Evolutionary conservation across 257 asterid species (phyloP).

Genomic region (Rehmannia glutinosa): DNA sequence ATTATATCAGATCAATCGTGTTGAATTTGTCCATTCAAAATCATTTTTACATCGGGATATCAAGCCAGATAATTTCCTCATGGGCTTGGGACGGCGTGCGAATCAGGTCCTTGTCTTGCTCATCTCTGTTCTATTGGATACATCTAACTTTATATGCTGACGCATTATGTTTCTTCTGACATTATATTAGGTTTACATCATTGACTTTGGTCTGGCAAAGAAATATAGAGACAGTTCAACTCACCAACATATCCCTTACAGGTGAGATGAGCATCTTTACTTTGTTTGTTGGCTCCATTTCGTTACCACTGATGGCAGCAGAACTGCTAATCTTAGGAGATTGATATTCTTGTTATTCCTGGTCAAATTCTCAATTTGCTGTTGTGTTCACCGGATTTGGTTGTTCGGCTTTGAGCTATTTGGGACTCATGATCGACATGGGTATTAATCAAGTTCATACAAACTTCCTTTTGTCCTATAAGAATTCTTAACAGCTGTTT

Average conservation of each 20-base stretch:
- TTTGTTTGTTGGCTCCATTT: slow-evolving; percentile 1
- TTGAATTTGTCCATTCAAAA: slow-evolving; percentile 87
- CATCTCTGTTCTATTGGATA: background rate
- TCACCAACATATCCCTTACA: slow-evolving; percentile 92
- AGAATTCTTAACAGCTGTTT: background rate
- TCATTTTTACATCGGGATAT: slow-evolving; percentile 97
- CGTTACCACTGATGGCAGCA: slow-evolving; percentile 3
- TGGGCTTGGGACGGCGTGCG: slow-evolving; percentile 99
- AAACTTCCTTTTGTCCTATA: background rate
- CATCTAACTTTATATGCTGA: slow-evolving; percentile 13
- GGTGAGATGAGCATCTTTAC: slow-evolving; percentile 43
- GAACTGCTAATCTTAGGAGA: background rate
- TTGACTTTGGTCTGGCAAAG: slow-evolving; percentile 98
- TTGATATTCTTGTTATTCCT: background rate
- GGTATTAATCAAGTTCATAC: background rate
- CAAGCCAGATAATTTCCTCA: slow-evolving; percentile 98
- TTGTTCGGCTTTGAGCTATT: background rate
- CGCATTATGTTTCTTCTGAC: slow-evolving; percentile 9
- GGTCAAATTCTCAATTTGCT: background rate
- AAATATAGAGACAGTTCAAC: slow-evolving; percentile 79
- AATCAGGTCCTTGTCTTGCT: slow-evolving; percentile 59
- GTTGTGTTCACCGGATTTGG: background rate
- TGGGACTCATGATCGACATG: background rate
- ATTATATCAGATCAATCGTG: slow-evolving; percentile 82
- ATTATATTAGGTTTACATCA: slow-evolving; percentile 69